A percentile compares a stretch with the other conserved stretches of the same genome.
Conservation (phyloP, 2,329 filamentous ascomycete species). For the Aquanectria penicillioides region DNA sequence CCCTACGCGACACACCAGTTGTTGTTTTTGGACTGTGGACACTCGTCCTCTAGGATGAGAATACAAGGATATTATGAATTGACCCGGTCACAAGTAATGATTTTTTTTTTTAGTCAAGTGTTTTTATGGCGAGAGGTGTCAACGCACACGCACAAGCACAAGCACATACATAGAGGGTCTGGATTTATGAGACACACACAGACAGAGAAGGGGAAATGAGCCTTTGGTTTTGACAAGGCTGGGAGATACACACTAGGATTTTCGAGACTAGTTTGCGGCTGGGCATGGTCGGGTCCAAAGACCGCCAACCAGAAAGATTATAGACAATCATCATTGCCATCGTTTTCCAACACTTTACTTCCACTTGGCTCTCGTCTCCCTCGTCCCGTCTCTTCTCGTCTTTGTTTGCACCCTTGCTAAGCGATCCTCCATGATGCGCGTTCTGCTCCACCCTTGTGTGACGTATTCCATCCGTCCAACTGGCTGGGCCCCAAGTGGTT, state of each 20-base stretch:
- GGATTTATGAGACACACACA: conserved; percentile 3
- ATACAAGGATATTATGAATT: neutral
- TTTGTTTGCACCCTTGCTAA: no score
- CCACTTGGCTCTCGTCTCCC: neutral
- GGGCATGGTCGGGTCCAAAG: neutral
- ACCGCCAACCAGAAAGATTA: neutral
- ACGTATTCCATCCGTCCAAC: no score
- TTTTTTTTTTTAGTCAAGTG: conserved; percentile 1
- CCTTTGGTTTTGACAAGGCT: neutral
- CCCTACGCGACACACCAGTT: conserved; percentile 16
- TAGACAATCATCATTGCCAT: conserved; percentile 15
- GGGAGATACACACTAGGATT: neutral
- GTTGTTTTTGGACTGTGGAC: neutral
- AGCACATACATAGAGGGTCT: conserved; percentile 6
- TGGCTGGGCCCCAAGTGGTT: no score
- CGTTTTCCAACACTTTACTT: neutral
- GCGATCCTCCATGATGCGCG: no score
- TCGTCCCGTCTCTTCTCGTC: neutral
- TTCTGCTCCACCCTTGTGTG: no score
- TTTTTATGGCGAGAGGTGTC: neutral
- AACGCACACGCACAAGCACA: neutral
- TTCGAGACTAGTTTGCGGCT: conserved; percentile 4
- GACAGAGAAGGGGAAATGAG: no score
- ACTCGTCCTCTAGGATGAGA: neutral
- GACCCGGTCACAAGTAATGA: conserved; percentile 2